Percentiles rank a stretch among this genome's conserved stretches.
Conservation (phyloP, 768 basidiomycete species). For the Russula sp. region DNA sequence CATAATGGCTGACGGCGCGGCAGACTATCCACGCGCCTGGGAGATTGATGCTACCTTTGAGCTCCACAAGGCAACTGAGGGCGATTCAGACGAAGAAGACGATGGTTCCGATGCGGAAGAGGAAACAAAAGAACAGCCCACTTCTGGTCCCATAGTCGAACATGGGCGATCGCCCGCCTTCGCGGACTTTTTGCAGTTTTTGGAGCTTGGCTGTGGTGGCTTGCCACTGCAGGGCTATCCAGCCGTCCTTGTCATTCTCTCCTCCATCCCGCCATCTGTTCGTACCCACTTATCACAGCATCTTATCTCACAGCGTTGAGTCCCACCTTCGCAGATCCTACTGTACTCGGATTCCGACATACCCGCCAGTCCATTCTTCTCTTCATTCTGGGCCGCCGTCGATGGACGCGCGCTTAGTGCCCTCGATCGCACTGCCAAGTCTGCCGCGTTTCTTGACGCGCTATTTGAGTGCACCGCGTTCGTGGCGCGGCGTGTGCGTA, state of each 20-base stretch:
- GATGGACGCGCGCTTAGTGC: constrained; percentile 56
- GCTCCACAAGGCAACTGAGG: constrained; percentile 29
- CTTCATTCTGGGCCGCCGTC: constrained; percentile 78
- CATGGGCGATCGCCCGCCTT: constrained; percentile 38
- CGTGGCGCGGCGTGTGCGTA: constrained; percentile 41
- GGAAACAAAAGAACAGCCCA: constrained; percentile 27
- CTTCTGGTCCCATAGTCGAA: not conserved
- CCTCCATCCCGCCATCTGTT: constrained; percentile 70
- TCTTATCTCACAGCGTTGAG: not conserved
- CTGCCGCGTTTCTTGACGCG: constrained; percentile 61
- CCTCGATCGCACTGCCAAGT: constrained; percentile 45
- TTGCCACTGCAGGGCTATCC: constrained; percentile 79
- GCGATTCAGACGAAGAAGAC: constrained; percentile 35
- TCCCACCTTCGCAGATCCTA: constrained; percentile 28
- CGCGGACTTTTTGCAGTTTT: constrained; percentile 69
- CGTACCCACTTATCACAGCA: constrained; percentile 24
- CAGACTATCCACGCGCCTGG: constrained; percentile 69
- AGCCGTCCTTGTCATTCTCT: constrained; percentile 69
- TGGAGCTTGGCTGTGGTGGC: constrained; percentile 73
- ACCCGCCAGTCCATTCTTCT: constrained; percentile 50
- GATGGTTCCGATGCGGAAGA: constrained; percentile 34
- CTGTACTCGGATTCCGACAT: constrained; percentile 22
- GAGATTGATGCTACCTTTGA: constrained; percentile 34
- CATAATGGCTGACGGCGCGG: not conserved
- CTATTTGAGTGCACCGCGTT: constrained; percentile 67